These are phyloP conservation scores for Magnolia kwangsiensis DNA, from an alignment of 164 flowering plant genomes.

Conservation along the genomic window DNA sequence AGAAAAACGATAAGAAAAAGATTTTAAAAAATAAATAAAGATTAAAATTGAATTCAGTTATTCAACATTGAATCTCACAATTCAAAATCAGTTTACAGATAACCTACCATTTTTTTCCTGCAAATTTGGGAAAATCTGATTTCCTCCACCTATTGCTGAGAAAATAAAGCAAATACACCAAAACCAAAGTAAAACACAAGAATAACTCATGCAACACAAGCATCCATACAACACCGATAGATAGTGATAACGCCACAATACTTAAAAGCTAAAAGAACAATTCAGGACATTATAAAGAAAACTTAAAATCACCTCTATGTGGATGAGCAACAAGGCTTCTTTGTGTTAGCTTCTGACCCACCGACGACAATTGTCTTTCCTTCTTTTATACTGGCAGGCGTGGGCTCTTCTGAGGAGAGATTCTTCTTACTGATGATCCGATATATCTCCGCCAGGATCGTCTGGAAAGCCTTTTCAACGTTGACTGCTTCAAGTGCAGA, in stretches of 20 bases:
- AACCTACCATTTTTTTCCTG: not conserved
- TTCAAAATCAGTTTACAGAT: not conserved
- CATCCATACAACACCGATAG: not conserved
- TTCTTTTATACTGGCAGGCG: constrained; percentile 34
- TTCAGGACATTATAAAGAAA: not conserved
- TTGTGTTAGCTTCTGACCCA: constrained; percentile 29
- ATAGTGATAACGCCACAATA: not conserved
- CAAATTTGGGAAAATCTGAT: no score
- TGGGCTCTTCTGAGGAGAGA: constrained; percentile 37
- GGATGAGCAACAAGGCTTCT: constrained; percentile 42
- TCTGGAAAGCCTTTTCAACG: constrained; percentile 70
- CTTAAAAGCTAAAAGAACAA: not conserved
- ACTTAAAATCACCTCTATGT: constrained; percentile 8
- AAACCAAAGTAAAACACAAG: not conserved
- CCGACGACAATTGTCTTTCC: constrained; percentile 39
- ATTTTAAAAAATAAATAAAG: no score
- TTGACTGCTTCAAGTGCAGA: constrained; percentile 75
- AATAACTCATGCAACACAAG: not conserved
- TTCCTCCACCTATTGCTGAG: not conserved
- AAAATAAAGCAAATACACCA: not conserved
- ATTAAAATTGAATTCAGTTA: not conserved
- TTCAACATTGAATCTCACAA: not conserved
- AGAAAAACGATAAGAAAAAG: no score
- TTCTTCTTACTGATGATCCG: constrained; percentile 49
- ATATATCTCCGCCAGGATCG: constrained; percentile 57